Base-by-base conservation (phyloP, 2,329 filamentous ascomycete genomes). In the Alternaria solani region DNA sequence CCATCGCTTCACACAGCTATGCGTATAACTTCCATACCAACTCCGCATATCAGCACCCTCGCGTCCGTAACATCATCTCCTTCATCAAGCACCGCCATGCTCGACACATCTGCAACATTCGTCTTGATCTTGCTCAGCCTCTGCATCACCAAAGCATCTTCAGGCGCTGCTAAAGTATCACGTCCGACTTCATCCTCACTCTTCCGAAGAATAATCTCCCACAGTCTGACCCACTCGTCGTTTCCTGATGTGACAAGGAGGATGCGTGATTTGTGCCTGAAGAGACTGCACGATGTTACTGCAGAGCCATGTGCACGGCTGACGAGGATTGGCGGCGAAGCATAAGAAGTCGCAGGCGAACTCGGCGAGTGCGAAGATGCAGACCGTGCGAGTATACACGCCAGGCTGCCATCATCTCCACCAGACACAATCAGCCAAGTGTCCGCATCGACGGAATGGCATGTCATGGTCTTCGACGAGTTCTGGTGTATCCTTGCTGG, bases 371-470 rank as follows among this genome's bases (percentile, higher is more conserved):
- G 41, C 20, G 51, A 23, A 14, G 39, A 12, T 3, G 52, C 8
- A 51, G 54, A 26, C 23, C 25, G 25, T n/a, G 49, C 57, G 38
- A 67, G 56, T 28, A 84, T 67, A 32, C 84, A 73, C 0, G 85
- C 89, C 0, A 98, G 77, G 4, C 90, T 90, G 63, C 95, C 95
- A 77, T 98, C 95, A 70, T 99, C 95, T 23, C 95, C 93, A 26
- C 92, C 93, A 0, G 92, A 93, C 5, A 92, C 76, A 18, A 96
- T 73, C 1, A 91, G 66, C 66, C 81, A 67, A 52, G 78, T 65
- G n/a, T 67, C 69, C 30, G 73, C 36, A 18, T 71, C 66, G 14
- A 82, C 52, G 28, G 69, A 46, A 2, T 75, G 59, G 5, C 78
- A 53, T 4, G 80, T 73, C 58, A 85, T 74, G 0, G 77, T 71